Conservation (phyloP, 2,329 filamentous ascomycete genomes). For the Huntiella abstrusa region DNA sequence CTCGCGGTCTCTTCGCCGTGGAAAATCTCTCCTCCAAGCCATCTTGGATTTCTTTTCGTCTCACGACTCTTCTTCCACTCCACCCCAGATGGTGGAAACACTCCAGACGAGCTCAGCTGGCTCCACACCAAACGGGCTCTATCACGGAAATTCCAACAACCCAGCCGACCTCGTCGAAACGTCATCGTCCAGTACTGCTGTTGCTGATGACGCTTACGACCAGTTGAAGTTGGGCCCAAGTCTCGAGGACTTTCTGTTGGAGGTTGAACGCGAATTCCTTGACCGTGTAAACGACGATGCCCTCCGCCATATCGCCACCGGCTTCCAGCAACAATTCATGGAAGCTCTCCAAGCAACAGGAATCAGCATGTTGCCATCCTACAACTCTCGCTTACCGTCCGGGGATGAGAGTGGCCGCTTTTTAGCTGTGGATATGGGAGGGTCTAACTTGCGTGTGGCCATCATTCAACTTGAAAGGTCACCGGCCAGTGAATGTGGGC, state of each 20-base stretch:
- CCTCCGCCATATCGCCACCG: constrained; percentile 27
- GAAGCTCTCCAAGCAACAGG: constrained; percentile 31
- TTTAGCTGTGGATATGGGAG: constrained; percentile 48
- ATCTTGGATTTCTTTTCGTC: constrained; percentile 20
- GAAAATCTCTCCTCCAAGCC: constrained; percentile 39
- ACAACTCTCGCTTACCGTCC: constrained; percentile 43
- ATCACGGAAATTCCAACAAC: not conserved
- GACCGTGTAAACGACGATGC: constrained; percentile 25
- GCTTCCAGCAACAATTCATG: constrained; percentile 35
- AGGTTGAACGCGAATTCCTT: constrained; percentile 34
- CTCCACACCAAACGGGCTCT: not conserved
- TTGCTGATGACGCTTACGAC: constrained; percentile 4
- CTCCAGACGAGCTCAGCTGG: not conserved
- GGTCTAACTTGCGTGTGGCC: constrained; percentile 47
- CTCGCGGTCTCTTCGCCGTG: constrained; percentile 37
- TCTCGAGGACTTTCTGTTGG: constrained; percentile 34
- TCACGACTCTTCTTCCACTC: constrained; percentile 14
- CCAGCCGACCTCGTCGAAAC: constrained; percentile 5
- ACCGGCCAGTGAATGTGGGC: constrained; percentile 17
- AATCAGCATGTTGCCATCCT: constrained; percentile 46
- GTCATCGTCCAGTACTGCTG: constrained; percentile 8
- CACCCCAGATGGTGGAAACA: constrained; percentile 16
- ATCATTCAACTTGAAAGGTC: constrained; percentile 36
- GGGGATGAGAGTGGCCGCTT: constrained; percentile 40
- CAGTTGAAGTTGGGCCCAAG: constrained; percentile 11